phyloP scores from a whole-genome alignment of 108 stramenopile genomes.

The Stephanodiscus minutulus region DNA sequence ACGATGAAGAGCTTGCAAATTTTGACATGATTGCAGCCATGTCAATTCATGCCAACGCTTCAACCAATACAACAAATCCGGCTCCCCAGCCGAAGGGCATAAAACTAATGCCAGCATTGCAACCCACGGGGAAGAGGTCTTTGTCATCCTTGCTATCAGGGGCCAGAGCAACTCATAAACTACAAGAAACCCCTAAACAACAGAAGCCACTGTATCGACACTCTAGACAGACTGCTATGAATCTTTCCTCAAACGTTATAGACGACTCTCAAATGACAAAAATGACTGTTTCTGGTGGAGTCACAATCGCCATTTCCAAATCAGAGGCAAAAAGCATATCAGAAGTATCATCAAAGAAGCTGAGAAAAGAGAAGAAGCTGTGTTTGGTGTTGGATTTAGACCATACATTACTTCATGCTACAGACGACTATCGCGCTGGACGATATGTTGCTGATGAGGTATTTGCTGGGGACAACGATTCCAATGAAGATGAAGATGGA shows the following conservation, averaged over 20 bases:
- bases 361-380: conserved; percentile 56
- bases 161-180: conserved; percentile 35
- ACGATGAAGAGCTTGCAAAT: conserved; percentile 16
- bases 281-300: conserved; percentile 77
- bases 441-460: conserved; percentile 45
- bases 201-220: conserved; percentile 6
- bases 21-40: conserved; percentile 12
- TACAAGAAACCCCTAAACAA: conserved; percentile 25
- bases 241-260: conserved; percentile 7
- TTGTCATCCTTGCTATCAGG: conserved; percentile 43
- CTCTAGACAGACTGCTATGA: not conserved
- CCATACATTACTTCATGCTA: conserved; percentile 89
- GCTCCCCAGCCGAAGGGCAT: not conserved
- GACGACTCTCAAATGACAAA: conserved; percentile 50
- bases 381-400: conserved; percentile 88
- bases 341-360: conserved; percentile 48
- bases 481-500: conserved; percentile 3
- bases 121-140: conserved; percentile 26
- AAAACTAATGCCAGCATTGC: conserved; percentile 15
- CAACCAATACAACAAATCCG: not conserved
- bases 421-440: conserved; percentile 70
- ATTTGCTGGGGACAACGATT: conserved; percentile 10
- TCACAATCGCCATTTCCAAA: conserved; percentile 71
- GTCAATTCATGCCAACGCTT: not conserved
- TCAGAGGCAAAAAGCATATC: conserved; percentile 67